These are phyloP conservation scores for Phytophthora litchii DNA, from an alignment of 352 stramenopile genomes.

Conservation along the genomic window DNA sequence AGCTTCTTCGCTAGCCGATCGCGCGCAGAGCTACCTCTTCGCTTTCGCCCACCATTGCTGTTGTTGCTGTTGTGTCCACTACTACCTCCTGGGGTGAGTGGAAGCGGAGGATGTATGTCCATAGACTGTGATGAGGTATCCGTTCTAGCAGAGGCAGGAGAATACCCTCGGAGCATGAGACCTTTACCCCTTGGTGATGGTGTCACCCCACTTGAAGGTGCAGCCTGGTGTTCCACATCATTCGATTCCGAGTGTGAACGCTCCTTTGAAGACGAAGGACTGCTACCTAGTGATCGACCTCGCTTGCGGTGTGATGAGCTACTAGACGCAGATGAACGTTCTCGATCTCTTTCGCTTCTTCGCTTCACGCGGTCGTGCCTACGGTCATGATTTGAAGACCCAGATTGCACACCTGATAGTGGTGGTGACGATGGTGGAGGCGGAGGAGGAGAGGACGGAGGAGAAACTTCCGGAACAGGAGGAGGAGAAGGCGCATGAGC, in stretches of 20 bases:
- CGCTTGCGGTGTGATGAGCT: slow-evolving; percentile 32
- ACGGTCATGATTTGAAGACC: slow-evolving; percentile 18
- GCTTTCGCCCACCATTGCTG: slow-evolving; percentile 42
- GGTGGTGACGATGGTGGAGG: slow-evolving; percentile 34
- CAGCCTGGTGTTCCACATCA: slow-evolving; percentile 12
- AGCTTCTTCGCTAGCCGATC: slow-evolving; percentile 84
- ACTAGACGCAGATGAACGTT: slow-evolving; percentile 17
- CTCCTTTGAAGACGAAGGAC: slow-evolving; percentile 15
- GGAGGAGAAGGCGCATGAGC: slow-evolving; percentile 14
- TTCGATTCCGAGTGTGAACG: slow-evolving; percentile 10
- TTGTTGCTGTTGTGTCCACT: slow-evolving; percentile 34
- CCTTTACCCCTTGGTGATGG: slow-evolving; percentile 42
- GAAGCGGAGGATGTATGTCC: slow-evolving; percentile 54
- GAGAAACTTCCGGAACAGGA: slow-evolving; percentile 23
- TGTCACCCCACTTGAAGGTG: slow-evolving; percentile 18
- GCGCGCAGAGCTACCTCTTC: slow-evolving; percentile 56
- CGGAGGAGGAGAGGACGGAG: slow-evolving; percentile 31
- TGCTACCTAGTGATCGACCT: slow-evolving; percentile 23
- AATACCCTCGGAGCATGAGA: slow-evolving; percentile 42
- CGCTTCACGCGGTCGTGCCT: slow-evolving; percentile 8
- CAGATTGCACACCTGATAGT: slow-evolving; percentile 15
- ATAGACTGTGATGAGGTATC: slow-evolving; percentile 23
- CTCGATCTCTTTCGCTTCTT: slow-evolving; percentile 20
- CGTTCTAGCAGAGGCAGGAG: slow-evolving; percentile 24
- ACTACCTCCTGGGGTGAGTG: slow-evolving; percentile 29